Base-by-base conservation (phyloP, 768 basidiomycete species). In the Pisolithus sp. region DNA sequence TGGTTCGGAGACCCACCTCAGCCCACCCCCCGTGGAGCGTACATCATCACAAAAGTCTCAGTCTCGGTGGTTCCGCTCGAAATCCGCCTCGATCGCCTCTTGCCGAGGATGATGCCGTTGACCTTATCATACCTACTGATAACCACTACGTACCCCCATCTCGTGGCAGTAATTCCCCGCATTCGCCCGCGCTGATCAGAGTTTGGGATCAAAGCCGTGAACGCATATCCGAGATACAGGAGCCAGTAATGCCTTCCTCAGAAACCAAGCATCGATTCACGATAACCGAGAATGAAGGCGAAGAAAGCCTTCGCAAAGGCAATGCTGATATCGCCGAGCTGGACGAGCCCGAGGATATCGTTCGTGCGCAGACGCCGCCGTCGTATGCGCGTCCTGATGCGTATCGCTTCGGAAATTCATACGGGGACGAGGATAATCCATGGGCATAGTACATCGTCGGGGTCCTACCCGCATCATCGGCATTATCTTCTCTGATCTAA, bases 61-160 rank as follows among this genome's bases (percentile, higher is more conserved):
- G 5, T 26, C 53, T 56, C 34, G 34, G 34, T 18, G 59, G 45
- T 12, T 55, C 6, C 28, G 47, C 7, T 2, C 46, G 9, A 53
- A 53, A 5, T 20, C n/a, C 48, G 3, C 21, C 48, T 10, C 66
- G 36, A 28, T 20, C 52, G 1, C 68, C 67, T 7, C 60, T 67
- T 5, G 51, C 52, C 2, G 18, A 57, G 13, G 76, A 80, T 2
- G 88, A 97, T 56, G 93, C 94, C 1, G 85, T 97, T 2, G 95
- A 99, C 61, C 74, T 99, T 17, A 78, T 97, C 5, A 82, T 94
- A 0, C 20, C 65, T 5, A 56, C 47, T 13, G 59, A 67, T 7
- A 39, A 42, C 15, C 30, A 60, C 13, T 55, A 50, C 4, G 56
- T 59, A 12, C 61, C 61, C 1, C 48, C 62, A 17, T 58, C 62